Evolutionary conservation across 106 monocot genomes (phyloP).

Genomic region (Acorus calamus): DNA sequence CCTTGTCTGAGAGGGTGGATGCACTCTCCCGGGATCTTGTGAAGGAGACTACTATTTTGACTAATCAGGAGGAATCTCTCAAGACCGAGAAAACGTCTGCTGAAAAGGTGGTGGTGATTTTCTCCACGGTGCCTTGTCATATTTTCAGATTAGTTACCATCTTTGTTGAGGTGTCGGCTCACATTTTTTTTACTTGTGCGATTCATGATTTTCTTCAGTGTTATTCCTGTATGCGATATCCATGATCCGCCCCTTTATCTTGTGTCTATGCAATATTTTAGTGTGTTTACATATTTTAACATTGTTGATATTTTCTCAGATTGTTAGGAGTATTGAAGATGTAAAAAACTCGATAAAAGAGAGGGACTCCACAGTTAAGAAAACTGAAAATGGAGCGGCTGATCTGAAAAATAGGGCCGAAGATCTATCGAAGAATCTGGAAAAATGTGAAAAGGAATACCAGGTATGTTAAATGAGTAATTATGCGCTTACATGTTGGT

Average conservation of each 20-base stretch:
- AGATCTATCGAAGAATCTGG: conserved; percentile 56
- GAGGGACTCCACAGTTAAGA: conserved; percentile 53
- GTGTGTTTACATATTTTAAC: not conserved
- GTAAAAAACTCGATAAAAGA: conserved; percentile 62
- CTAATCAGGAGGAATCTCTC: conserved; percentile 61
- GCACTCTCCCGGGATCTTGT: conserved; percentile 54
- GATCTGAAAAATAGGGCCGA: conserved; percentile 63
- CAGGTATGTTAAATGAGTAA: conserved; percentile 35
- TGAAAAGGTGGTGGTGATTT: conserved; percentile 44
- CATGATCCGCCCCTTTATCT: not conserved
- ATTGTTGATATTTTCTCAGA: conserved; percentile 24
- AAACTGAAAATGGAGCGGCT: conserved; percentile 62
- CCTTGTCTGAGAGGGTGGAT: conserved; percentile 59
- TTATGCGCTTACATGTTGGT: no score
- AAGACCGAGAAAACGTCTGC: conserved; percentile 41
- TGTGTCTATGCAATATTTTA: not conserved
- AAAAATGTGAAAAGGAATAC: conserved; percentile 68
- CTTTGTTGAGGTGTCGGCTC: no score
- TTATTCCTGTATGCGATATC: not conserved
- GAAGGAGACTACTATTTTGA: conserved; percentile 78
- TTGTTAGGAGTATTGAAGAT: conserved; percentile 61
- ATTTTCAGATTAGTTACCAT: no score
- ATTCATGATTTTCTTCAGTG: conserved; percentile 1
- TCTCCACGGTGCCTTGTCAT: no score
- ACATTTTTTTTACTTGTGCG: not conserved